Base-by-base conservation (phyloP, 192 early-diverging fungal species). In the Backusella liffmaniae region DNA sequence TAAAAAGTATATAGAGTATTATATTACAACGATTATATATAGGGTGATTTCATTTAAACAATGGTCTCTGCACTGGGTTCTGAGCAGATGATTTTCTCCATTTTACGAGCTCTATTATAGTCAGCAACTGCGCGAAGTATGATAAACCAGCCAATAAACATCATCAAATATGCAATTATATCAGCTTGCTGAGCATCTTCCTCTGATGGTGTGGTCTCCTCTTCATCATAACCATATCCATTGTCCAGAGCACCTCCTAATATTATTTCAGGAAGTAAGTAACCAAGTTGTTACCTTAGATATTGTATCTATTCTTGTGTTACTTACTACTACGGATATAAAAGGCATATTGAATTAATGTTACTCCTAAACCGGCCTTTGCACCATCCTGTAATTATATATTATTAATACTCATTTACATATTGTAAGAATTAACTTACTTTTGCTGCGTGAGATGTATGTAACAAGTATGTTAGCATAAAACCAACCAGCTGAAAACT, bases 391-490 rank as follows among this genome's bases (percentile, higher is more conserved):
- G 51, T 23, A 18, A 67, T 70, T 49, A 36, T 66, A 73, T 66
- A 74, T 34, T 34, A 26, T 66, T 56, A 5, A 3, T 67, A 42
- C 26, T 62, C 1, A 13, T 26, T 13, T 13, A 12, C 26, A 9
- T 32, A 32, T 29, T 29, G 23, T 44, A 39, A 32, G 21, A 26
- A 29, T 5, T 36, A 42, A 44, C 10, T 53, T 76, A 83, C 80
- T 80, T 88, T 92, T 41, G 93, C 94, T 5, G 95, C 93, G 76
- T 98, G 95, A 26, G 91, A 91, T 37, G 92, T 95, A 41, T 95
- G 94, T 68, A 98, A 78, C 66, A 98, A 77, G 74, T 94, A 92
- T 21, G 95, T 96, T 78, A 98, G 80, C 79, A 98, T 88, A 86
- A 96, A 98, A 5, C 95, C 92, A 35, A 93, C 83, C 39, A 94